These are phyloP conservation scores for Vicia villosa DNA, from an alignment of 306 rosid genomes.

Conservation along the genomic window DNA sequence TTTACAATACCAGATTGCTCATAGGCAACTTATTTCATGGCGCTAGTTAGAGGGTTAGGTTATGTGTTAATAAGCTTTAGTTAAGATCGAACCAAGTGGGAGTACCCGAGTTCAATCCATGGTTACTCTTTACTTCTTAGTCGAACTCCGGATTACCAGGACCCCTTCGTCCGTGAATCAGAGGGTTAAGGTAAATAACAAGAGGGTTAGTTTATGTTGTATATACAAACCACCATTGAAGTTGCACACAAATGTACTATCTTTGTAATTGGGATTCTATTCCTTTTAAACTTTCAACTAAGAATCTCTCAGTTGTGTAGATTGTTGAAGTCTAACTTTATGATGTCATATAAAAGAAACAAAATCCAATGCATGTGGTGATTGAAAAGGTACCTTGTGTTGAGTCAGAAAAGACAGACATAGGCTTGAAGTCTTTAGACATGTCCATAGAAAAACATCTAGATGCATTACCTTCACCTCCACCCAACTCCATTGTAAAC, in stretches of 20 bases:
- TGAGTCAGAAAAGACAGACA: conserved; percentile 83
- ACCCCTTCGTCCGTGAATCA: background rate
- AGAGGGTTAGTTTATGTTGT: background rate
- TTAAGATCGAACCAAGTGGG: background rate
- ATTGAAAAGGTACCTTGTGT: conserved; percentile 55
- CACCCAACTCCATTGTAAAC: conserved; percentile 94
- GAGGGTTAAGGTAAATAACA: background rate
- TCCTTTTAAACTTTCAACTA: background rate
- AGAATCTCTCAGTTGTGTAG: background rate
- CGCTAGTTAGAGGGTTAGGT: background rate
- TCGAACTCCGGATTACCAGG: background rate
- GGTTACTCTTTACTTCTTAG: background rate
- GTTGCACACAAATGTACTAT: background rate
- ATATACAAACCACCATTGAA: background rate
- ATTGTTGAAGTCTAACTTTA: background rate
- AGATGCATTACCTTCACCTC: conserved; percentile 56
- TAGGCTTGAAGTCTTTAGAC: conserved; percentile 66
- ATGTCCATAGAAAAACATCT: conserved; percentile 66
- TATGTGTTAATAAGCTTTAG: background rate
- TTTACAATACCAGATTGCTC: background rate
- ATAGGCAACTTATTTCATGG: background rate
- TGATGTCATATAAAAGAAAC: background rate
- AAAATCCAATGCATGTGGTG: background rate
- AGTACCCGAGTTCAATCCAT: background rate
- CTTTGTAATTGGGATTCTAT: background rate